Conservation (phyloP, 1,284 basidiomycete genomes). For the Puccinia horiana region DNA sequence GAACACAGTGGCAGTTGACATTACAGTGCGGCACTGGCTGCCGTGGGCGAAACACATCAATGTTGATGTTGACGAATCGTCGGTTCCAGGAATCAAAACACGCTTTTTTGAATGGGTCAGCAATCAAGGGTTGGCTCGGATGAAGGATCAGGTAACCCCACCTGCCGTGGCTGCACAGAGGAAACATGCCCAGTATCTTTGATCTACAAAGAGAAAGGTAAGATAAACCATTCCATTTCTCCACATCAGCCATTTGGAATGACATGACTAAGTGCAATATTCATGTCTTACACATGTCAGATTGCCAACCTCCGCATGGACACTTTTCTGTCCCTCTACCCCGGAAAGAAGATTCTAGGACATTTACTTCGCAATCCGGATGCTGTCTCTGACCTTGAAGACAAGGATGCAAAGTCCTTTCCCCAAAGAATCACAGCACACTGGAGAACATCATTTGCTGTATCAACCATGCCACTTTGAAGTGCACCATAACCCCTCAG, state of each 20-base stretch:
- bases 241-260: neutral
- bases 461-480: neutral
- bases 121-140: neutral
- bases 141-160: neutral
- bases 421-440: neutral
- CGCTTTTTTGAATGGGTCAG: neutral
- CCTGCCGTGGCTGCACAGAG: neutral
- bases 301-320: conserved; percentile 1
- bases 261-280: neutral
- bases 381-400: conserved; percentile 8
- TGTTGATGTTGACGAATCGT: neutral
- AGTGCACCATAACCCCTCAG: neutral
- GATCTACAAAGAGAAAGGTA: conserved; percentile 13
- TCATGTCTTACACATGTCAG: neutral
- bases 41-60: neutral
- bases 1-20: neutral
- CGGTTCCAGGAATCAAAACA: neutral
- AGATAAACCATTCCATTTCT: neutral
- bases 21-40: neutral
- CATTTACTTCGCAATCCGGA: conserved; percentile 17
- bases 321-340: neutral
- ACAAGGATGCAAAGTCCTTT: neutral
- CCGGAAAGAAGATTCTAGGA: neutral
- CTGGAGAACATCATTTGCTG: conserved; percentile 5
- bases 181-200: neutral